Evolutionary conservation across 768 basidiomycete species (phyloP).

Genomic region (Lentinus brumalis): DNA sequence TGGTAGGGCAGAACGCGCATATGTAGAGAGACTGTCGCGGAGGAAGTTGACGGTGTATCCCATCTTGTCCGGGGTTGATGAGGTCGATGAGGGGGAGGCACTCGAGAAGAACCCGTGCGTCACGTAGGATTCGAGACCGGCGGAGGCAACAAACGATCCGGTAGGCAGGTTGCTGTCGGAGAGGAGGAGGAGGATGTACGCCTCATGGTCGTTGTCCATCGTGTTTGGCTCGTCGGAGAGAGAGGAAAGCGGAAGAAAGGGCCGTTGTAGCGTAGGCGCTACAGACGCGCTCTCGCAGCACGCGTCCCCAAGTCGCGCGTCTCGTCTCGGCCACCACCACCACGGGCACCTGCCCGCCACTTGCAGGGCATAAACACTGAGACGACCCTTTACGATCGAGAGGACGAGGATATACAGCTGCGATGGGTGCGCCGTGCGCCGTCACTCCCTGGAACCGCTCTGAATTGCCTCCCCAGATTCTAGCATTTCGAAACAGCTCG

Average conservation of each 20-base stretch:
- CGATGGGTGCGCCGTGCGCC: constrained; percentile 24
- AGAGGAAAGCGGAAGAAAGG: constrained; percentile 7
- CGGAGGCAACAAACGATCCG: constrained; percentile 93
- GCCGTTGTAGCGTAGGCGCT: constrained; percentile 8
- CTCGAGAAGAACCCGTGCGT: constrained; percentile 73
- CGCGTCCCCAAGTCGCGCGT: constrained; percentile 19
- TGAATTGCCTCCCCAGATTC: constrained; percentile 50
- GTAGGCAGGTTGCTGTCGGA: constrained; percentile 95
- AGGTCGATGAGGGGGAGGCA: constrained; percentile 28
- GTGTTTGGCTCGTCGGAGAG: not conserved
- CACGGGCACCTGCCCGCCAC: constrained; percentile 6
- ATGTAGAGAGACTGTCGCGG: constrained; percentile 72
- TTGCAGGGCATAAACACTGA: not conserved
- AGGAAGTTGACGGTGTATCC: constrained; percentile 60
- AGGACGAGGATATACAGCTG: not conserved
- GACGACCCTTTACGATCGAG: not conserved
- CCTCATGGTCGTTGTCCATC: constrained; percentile 49
- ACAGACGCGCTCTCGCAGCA: constrained; percentile 18
- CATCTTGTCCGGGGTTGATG: constrained; percentile 30
- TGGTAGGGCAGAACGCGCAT: constrained; percentile 72
- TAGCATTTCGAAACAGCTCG: constrained; percentile 74
- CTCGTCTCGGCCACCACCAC: constrained; percentile 4
- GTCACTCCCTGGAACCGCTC: not conserved
- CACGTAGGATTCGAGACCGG: constrained; percentile 87
- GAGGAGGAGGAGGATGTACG: constrained; percentile 76